Base-by-base conservation (phyloP, 805 yeast genomes). In the Yarrowia sp. region DNA sequence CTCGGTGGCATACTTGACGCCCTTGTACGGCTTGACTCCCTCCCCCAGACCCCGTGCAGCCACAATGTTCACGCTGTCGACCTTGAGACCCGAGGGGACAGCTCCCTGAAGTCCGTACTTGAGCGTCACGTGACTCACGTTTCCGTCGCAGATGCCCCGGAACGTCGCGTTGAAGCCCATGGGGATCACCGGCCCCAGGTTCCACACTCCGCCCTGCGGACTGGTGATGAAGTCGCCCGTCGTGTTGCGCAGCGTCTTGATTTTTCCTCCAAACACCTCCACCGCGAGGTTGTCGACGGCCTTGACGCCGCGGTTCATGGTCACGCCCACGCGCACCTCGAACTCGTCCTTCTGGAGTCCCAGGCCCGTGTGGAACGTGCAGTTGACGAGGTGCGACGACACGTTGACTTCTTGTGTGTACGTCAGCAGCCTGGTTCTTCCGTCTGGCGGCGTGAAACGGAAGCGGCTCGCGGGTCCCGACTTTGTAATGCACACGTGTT, bases 371-470 rank as follows among this genome's bases (percentile, higher is more conserved):
- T 73, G 73, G 58, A 83, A 77, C 46, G 85, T 87, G 5, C 82
- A 80, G 42, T 77, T 78, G 9, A 87, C 78, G n/a, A 82, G 68
- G 0, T 88, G 88, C n/a, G 77, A 69, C 6, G 53, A 24, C 7
- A 27, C 29, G 69, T 77, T 69, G 12, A 65, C 64, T 4, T 66
- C 65, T 3, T 87, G 88, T 6, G 80, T 77, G 72, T 92, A 92
- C 9, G 81, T 73, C 80, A 86, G 81, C 21, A 92, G 70, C 2
- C 79, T 76, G 39, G 84, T 82, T 63, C 76, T 80, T 6, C 96
- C 97, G 72, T 93, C 97, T 0, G 98, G 96, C 5, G 98, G 99
- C 18, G 88, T 79, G 68, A 93, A 90, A 16, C 58, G n/a, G 32
- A 51, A 51, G 6, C 42, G 10, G 0, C 18, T 24, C 13, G 58